Percentiles rank a stretch among this genome's conserved stretches.
Conservation (phyloP, 495 filamentous ascomycete species). For the Aspergillus diversus region DNA sequence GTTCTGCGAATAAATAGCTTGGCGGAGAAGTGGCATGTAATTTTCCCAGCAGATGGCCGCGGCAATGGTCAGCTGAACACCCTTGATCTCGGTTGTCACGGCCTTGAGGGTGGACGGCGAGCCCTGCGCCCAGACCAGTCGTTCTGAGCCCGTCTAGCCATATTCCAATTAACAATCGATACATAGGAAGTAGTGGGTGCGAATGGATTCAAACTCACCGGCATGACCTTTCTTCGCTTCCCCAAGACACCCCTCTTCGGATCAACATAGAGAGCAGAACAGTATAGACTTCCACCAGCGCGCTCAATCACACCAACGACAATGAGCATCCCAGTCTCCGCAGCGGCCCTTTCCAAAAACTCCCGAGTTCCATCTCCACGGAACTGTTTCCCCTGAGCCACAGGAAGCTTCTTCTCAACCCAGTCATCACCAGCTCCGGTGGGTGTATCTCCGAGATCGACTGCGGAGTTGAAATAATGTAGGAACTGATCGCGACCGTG, state of each 20-base stretch:
- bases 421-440: slow-evolving; percentile 73
- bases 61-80: slow-evolving; percentile 75
- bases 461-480: slow-evolving; percentile 73
- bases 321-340: slow-evolving; percentile 78
- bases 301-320: slow-evolving; percentile 80
- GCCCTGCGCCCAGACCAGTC: slow-evolving; percentile 89
- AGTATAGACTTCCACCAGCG: slow-evolving; percentile 82
- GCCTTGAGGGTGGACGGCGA: slow-evolving; percentile 79
- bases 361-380: slow-evolving; percentile 89
- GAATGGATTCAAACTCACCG: slow-evolving; percentile 47
- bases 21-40: slow-evolving; percentile 87
- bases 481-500: slow-evolving; percentile 83
- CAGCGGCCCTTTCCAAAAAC: slow-evolving; percentile 71
- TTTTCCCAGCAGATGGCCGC: slow-evolving; percentile 98
- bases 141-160: slow-evolving; percentile 71
- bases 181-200: neutral
- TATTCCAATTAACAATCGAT: neutral
- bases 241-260: slow-evolving; percentile 71
- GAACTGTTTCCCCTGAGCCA: slow-evolving; percentile 47
- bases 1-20: slow-evolving; percentile 85
- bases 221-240: slow-evolving; percentile 95
- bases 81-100: slow-evolving; percentile 77
- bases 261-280: slow-evolving; percentile 81
- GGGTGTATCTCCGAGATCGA: slow-evolving; percentile 88
- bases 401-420: slow-evolving; percentile 63